Evolutionary conservation across 768 basidiomycete genomes (phyloP), one percentile per base, ranked within the genome.

Genomic region (Sistotremastrum suecicum): DNA sequence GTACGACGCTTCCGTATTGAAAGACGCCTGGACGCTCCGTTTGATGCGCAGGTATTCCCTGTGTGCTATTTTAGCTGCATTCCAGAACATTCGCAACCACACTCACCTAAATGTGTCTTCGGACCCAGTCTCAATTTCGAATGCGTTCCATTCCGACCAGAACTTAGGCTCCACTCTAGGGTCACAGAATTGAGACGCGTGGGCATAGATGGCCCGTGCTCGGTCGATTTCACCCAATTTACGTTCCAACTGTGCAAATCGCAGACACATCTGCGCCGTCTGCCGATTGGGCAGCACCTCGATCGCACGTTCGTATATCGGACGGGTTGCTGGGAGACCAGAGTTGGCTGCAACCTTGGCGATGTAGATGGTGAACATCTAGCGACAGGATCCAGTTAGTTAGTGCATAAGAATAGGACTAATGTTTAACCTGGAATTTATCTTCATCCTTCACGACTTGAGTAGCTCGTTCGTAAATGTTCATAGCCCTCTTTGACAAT

Each of bases 181-280:
- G 59, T 98, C 94, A 62, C 94, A 99, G 74, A 99, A 98, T 58
- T 99, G 95, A 12, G 88, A 90, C 0, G 95, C 94, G 58, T 98
- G 94, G 2, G 91, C 94, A 54, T 94, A 98, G 53, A 98, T 84
- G 2, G 91, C 84, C 42, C 95, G 79, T 8, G 95, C 95, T 29
- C 95, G 76, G 66, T 99, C 95, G 62, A 99, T 98, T 67, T 99
- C 95, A 45, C 95, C 95, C 34, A 99, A 78, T 61, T 99, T 99
- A 54, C 94, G 82, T 62, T 99, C 95, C 55, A 99, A 76, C 34
- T 78, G 75, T 3, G 95, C 94, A 61, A 98, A 99, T 39, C 91
- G 86, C 20, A 97, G 70, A 61, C 92, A 97, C 89, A 98, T 97
- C 62, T 92, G 84, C 12, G 94, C 91, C 0, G 94, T 95, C 66